Base-by-base conservation (phyloP, 1,284 basidiomycete species). In the Marasmius fiardii region DNA sequence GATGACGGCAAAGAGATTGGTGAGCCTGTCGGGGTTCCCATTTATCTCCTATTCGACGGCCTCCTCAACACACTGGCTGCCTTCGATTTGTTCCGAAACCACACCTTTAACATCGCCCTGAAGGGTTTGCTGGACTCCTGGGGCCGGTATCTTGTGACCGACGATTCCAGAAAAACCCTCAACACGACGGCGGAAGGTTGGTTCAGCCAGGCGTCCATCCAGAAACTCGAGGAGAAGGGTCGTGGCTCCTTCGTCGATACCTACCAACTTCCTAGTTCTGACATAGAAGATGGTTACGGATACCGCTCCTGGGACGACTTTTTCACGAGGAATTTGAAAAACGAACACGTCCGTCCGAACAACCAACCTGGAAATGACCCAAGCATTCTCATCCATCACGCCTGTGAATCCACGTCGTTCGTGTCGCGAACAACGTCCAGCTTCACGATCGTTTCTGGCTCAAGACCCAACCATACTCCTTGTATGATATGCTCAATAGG, bases 351-450 rank as follows among this genome's bases (percentile, higher is more conserved):
- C 10, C 28, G 28, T 4, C 28, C 28, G 28, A 31, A 4, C 28
- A 10, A 4, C 28, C 5, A 31, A 10, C 28, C 28, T 10, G 4
- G 10, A 4, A 10, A 31, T 10, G 28, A 31, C 28, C 10, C 28
- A 31, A 31, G 4, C 4, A 31, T 41, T 21, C 61, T 77, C 48
- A 63, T 79, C 49, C 68, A 62, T 54, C 73, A 68, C 60, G 61
- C 64, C 41, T 68, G 67, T 60, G 68, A 71, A 35, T 72, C 68
- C n/a, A 70, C 0, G 65, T 72, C 3, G 75, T 74, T 57, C 71
- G 49, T 4, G 62, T 67, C 43, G 55, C 49, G 0, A 14, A 44
- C 43, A 56, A 67, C 21, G 63, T 67, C 33, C 57, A 65, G 31
- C 48, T 55, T 67, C 62, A 69, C 65, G 54, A 68, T 45, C 26